A percentile compares a stretch with the other conserved stretches of the same genome.
phyloP scores from a whole-genome alignment of 495 filamentous ascomycete genomes.

The Penicillium dipodomyicola region DNA sequence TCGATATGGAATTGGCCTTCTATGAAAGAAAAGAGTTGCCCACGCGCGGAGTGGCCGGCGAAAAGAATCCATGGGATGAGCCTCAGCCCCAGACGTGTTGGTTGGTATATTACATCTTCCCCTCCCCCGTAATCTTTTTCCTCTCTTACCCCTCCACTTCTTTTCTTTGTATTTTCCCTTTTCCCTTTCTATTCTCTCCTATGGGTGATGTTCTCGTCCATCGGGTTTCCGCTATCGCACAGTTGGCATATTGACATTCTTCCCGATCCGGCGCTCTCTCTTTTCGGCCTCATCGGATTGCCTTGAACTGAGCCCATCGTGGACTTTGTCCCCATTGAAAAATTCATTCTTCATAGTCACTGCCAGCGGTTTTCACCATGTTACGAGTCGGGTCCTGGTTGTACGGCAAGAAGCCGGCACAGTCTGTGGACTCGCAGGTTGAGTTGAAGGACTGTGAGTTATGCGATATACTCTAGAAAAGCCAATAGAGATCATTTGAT shows the following conservation, averaged over 20 bases:
- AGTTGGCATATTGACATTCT: constrained; percentile 32
- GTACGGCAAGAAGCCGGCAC: constrained; percentile 52
- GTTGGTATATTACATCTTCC: constrained; percentile 19
- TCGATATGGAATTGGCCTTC: neutral
- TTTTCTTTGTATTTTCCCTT: constrained; percentile 1
- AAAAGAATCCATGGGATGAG: constrained; percentile 15
- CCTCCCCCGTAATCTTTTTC: constrained; percentile 12
- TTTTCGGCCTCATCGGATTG: constrained; percentile 10
- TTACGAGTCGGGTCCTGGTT: constrained; percentile 56
- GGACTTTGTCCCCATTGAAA: constrained; percentile 2
- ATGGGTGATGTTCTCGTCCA: constrained; percentile 24
- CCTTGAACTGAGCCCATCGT: constrained; percentile 12
- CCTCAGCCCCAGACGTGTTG: constrained; percentile 8
- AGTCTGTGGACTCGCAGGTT: constrained; percentile 56
- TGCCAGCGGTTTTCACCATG: constrained; percentile 27
- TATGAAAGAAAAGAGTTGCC: neutral
- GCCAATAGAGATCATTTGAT: neutral
- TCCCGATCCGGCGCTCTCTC: constrained; percentile 31
- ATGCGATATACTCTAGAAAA: neutral
- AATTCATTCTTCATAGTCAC: constrained; percentile 7
- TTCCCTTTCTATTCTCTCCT: constrained; percentile 5
- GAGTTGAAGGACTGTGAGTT: constrained; percentile 60
- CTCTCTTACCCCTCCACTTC: neutral
- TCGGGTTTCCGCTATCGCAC: constrained; percentile 20
- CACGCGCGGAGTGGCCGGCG: constrained; percentile 15